phyloP scores from a whole-genome alignment of 495 filamentous ascomycete genomes.

The Hyaloscypha finlandica region DNA sequence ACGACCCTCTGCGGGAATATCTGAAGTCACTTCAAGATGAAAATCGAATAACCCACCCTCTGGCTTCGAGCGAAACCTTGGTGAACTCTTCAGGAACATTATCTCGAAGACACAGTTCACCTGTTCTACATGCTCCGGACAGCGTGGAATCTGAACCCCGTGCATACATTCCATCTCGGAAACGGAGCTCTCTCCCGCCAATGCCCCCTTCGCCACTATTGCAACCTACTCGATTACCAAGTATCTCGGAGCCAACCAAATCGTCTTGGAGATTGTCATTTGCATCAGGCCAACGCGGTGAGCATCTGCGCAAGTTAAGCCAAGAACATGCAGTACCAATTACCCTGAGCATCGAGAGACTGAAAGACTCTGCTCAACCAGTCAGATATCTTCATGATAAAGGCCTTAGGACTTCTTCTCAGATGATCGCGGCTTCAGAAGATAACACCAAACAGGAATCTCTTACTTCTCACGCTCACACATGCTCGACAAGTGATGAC shows the following conservation, averaged over 20 bases:
- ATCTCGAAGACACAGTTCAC: slow-evolving; percentile 26
- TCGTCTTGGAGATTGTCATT: slow-evolving; percentile 36
- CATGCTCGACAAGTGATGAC: slow-evolving; percentile 18
- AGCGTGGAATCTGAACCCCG: background rate
- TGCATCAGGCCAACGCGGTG: slow-evolving; percentile 22
- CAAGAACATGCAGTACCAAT: slow-evolving; percentile 6
- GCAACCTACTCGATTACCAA: slow-evolving; percentile 23
- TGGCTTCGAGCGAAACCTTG: slow-evolving; percentile 6
- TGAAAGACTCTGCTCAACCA: background rate
- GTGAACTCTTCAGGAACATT: slow-evolving; percentile 10
- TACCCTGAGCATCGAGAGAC: background rate
- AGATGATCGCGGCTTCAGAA: slow-evolving; percentile 16
- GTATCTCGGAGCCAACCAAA: slow-evolving; percentile 22
- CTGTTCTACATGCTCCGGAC: slow-evolving; percentile 1
- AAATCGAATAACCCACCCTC: background rate
- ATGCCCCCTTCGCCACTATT: slow-evolving; percentile 27
- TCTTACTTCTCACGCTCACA: slow-evolving; percentile 11
- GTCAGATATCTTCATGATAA: slow-evolving; percentile 25
- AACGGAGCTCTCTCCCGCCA: slow-evolving; percentile 18
- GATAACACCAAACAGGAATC: slow-evolving; percentile 5
- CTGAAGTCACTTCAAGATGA: background rate
- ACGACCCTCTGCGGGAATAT: slow-evolving; percentile 2
- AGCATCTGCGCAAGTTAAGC: slow-evolving; percentile 27
- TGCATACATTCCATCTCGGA: slow-evolving; percentile 14
- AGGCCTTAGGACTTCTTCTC: slow-evolving; percentile 23